Conservation (phyloP, 257 asterid genomes). For the Anisodus acutangulus region DNA sequence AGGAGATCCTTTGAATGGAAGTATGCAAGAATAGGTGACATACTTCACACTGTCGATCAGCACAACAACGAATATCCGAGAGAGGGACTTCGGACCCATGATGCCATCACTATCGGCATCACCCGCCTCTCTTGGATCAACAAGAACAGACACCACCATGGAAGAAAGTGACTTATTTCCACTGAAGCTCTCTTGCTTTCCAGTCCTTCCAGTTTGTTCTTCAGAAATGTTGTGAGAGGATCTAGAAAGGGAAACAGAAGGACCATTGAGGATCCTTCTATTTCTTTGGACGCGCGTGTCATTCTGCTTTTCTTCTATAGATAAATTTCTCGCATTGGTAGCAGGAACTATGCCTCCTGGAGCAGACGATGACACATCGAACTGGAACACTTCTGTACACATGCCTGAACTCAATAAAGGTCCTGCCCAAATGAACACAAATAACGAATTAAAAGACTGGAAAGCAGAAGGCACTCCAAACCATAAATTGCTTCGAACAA, state of each 20-base stretch:
- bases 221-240: slow-evolving; percentile 63
- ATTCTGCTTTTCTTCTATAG: slow-evolving; percentile 53
- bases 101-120: slow-evolving; percentile 70
- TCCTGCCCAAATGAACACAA: slow-evolving; percentile 50
- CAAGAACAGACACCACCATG: slow-evolving; percentile 87
- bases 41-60: slow-evolving; percentile 76
- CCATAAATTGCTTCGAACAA: not conserved
- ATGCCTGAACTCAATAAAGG: slow-evolving; percentile 92
- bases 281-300: slow-evolving; percentile 54
- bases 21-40: slow-evolving; percentile 83
- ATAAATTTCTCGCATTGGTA: slow-evolving; percentile 49
- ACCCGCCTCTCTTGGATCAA: slow-evolving; percentile 79
- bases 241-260: slow-evolving; percentile 56
- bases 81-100: slow-evolving; percentile 68
- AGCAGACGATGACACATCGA: slow-evolving; percentile 72
- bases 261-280: slow-evolving; percentile 74
- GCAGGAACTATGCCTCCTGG: slow-evolving; percentile 80
- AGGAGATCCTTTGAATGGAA: slow-evolving; percentile 69
- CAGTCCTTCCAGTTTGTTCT: slow-evolving; percentile 44
- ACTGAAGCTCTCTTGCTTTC: slow-evolving; percentile 53
- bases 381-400: slow-evolving; percentile 98
- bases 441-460: not conserved
- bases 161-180: slow-evolving; percentile 58
- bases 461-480: not conserved
- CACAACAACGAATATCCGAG: slow-evolving; percentile 80